phyloP scores from a whole-genome alignment of 345 rosid species.

The Gossypium stocksii region DNA sequence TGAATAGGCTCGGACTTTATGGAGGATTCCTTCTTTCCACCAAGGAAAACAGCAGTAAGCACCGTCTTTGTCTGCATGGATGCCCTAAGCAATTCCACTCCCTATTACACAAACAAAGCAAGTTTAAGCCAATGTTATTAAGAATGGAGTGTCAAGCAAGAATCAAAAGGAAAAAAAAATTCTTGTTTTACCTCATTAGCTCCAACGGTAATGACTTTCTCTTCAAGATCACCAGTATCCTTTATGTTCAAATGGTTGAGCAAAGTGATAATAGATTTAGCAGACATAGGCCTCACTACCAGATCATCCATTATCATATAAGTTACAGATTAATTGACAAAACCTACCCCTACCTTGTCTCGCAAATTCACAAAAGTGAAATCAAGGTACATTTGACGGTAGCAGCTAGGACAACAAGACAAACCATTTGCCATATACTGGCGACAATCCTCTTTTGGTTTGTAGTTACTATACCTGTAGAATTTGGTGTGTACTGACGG shows the following conservation, averaged over 20 bases:
- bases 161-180: neutral
- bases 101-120: neutral
- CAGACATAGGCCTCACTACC: slow-evolving; percentile 27
- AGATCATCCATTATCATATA: slow-evolving; percentile 38
- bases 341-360: slow-evolving; percentile 22
- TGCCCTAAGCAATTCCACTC: slow-evolving; percentile 11
- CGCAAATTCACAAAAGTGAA: neutral
- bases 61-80: neutral
- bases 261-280: slow-evolving; percentile 16
- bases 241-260: slow-evolving; percentile 17
- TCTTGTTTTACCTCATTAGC: neutral
- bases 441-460: no score
- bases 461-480: no score
- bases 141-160: neutral
- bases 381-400: neutral
- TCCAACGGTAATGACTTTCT: neutral
- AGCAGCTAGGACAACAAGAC: no score
- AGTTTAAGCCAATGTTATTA: neutral
- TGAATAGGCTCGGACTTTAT: neutral
- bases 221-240: neutral
- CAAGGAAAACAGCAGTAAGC: slow-evolving; percentile 5
- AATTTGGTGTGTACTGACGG: no score
- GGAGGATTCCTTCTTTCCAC: neutral
- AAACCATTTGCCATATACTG: no score
- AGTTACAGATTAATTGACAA: slow-evolving; percentile 25